phyloP scores from a whole-genome alignment of 306 rosid species.

The Rubus parviflorus region DNA sequence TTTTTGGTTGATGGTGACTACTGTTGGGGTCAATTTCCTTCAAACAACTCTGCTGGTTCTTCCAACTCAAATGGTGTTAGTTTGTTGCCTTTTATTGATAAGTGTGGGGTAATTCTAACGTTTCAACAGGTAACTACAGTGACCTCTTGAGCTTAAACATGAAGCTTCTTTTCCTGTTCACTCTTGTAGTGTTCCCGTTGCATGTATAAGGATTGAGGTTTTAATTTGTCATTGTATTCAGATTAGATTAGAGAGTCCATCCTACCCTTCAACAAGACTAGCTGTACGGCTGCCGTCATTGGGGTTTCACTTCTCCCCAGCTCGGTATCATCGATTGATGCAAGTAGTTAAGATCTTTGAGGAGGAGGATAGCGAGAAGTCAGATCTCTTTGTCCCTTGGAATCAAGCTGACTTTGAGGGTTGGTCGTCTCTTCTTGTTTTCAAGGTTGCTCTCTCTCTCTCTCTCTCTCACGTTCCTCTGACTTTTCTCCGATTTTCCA shows the following conservation, averaged over 20 bases:
- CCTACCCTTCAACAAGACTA: slow-evolving; percentile 74
- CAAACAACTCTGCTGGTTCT: slow-evolving; percentile 38
- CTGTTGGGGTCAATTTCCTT: slow-evolving; percentile 63
- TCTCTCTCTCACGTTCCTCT: too few species aligned
- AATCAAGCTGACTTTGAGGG: slow-evolving; percentile 93
- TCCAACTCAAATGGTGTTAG: slow-evolving; percentile 29
- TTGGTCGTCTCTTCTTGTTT: slow-evolving; percentile 73
- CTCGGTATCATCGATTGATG: slow-evolving; percentile 94
- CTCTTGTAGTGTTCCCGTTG: background rate
- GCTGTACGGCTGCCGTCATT: slow-evolving; percentile 84
- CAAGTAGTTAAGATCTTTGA: slow-evolving; percentile 76
- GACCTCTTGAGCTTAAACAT: slow-evolving; percentile 15
- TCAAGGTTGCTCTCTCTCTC: slow-evolving; percentile 66
- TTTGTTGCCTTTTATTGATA: slow-evolving; percentile 81
- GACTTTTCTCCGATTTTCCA: background rate
- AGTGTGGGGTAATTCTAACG: slow-evolving; percentile 74
- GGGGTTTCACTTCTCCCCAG: slow-evolving; percentile 94
- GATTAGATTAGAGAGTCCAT: slow-evolving; percentile 73
- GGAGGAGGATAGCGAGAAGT: slow-evolving; percentile 57
- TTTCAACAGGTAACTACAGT: slow-evolving; percentile 70
- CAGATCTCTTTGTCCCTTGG: slow-evolving; percentile 71
- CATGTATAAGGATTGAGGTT: slow-evolving; percentile 14
- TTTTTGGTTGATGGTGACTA: slow-evolving; percentile 94
- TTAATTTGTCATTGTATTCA: slow-evolving; percentile 32
- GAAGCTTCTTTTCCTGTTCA: background rate